Conservation (phyloP, 176 grass and related monocot species). For the Oropetium thomaeum region DNA sequence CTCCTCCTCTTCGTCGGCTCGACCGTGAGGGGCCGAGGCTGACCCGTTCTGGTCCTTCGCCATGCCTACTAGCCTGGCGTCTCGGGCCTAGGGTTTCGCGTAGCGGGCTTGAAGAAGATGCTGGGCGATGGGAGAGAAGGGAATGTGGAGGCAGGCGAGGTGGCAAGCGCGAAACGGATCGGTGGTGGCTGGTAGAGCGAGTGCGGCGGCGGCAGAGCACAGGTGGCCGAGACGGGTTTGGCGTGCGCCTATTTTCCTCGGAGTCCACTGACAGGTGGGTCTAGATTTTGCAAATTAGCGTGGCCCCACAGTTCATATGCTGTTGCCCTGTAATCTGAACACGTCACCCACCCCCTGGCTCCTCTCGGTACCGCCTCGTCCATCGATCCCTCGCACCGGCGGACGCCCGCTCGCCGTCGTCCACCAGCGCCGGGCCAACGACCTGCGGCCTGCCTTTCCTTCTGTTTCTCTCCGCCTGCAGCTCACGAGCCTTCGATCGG, state of each 20-base stretch:
- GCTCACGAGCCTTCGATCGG: background rate
- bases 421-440: background rate
- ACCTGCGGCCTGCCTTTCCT: background rate
- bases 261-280: background rate
- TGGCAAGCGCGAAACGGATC: constrained; percentile 16
- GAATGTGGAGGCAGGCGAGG: background rate
- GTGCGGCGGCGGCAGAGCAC: background rate
- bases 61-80: constrained; percentile 25
- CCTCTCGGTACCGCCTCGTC: constrained; percentile 10
- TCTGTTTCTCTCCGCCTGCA: background rate
- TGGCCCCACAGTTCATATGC: background rate
- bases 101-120: background rate
- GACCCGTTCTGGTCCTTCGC: constrained; percentile 36
- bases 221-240: background rate
- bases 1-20: constrained; percentile 13
- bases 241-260: background rate
- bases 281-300: background rate
- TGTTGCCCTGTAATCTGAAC: background rate
- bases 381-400: constrained; percentile 29
- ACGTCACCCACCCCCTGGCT: background rate
- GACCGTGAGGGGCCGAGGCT: background rate
- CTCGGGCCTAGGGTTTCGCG: constrained; percentile 38
- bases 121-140: background rate
- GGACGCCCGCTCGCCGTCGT: background rate
- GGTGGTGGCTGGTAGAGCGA: background rate